Evolutionary conservation across 2,329 filamentous ascomycete genomes (phyloP).

Genomic region (Colletotrichum sp.): DNA sequence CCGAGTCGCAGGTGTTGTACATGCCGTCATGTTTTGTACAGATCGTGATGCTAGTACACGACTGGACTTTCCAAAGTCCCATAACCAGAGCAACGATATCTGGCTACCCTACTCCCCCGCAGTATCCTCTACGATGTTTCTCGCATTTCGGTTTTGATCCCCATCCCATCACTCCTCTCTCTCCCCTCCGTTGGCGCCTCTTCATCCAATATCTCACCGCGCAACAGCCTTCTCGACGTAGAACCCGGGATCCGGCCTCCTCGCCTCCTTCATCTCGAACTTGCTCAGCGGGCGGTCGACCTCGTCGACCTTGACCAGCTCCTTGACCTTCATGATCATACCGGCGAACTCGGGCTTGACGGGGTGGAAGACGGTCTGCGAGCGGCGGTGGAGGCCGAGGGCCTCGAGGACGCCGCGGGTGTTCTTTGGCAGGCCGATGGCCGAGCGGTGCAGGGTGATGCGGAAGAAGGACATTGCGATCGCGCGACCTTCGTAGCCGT

Average conservation of each 20-base stretch:
- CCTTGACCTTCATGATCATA: constrained; percentile 93
- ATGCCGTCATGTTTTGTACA: constrained; percentile 3
- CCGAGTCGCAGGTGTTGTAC: not conserved
- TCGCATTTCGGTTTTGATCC: not conserved
- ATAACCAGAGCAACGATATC: not conserved
- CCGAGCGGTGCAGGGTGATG: constrained; percentile 87
- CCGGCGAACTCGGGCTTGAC: constrained; percentile 82
- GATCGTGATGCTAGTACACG: constrained; percentile 1
- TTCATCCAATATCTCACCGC: constrained; percentile 26
- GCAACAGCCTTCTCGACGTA: constrained; percentile 69
- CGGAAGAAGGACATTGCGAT: constrained; percentile 79
- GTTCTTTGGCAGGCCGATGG: constrained; percentile 85
- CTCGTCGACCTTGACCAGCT: constrained; percentile 83
- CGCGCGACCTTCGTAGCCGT: not conserved
- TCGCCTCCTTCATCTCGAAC: constrained; percentile 70
- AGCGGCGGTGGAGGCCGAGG: constrained; percentile 83
- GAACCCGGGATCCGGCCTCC: constrained; percentile 81
- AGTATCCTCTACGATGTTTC: not conserved
- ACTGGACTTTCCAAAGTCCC: not conserved
- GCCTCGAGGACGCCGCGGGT: constrained; percentile 82
- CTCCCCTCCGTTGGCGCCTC: not conserved
- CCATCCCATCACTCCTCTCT: not conserved
- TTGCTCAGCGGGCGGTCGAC: constrained; percentile 70
- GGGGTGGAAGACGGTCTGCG: constrained; percentile 88
- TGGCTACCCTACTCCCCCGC: not conserved